These are phyloP conservation scores for Amylocarpus encephaloides DNA, from an alignment of 2,329 filamentous ascomycete genomes.

Conservation along the genomic window DNA sequence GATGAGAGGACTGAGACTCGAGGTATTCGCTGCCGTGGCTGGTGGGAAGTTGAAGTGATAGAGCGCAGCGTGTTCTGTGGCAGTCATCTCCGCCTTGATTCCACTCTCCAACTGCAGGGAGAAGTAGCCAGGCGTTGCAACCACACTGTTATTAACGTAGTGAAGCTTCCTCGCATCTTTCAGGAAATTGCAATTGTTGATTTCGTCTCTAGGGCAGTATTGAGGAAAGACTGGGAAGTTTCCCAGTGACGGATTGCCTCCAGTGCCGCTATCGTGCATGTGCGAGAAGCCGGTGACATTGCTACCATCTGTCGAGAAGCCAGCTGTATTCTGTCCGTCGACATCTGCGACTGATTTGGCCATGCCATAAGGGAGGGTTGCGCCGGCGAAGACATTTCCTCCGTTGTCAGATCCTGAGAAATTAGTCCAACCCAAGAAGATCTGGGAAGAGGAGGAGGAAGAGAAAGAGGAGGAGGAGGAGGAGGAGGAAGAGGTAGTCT, in stretches of 20 bases:
- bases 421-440: neutral
- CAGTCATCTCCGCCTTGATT: constrained; percentile 60
- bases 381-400: constrained; percentile 48
- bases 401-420: constrained; percentile 10
- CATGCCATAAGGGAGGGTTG: constrained; percentile 45
- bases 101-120: constrained; percentile 50
- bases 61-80: constrained; percentile 55
- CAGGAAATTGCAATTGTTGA: constrained; percentile 57
- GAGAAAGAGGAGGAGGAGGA: neutral
- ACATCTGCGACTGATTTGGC: constrained; percentile 51
- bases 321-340: constrained; percentile 48
- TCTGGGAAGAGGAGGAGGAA: neutral
- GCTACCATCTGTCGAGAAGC: constrained; percentile 45
- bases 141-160: constrained; percentile 41
- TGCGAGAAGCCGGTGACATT: constrained; percentile 28
- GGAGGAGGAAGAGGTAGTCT: neutral
- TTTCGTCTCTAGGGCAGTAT: constrained; percentile 52
- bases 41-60: constrained; percentile 59
- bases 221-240: constrained; percentile 71
- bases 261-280: constrained; percentile 41
- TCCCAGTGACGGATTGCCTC: constrained; percentile 54
- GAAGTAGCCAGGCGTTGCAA: constrained; percentile 60
- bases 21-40: constrained; percentile 31
- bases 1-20: constrained; percentile 45
- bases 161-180: constrained; percentile 38